Percentiles rank a stretch among this genome's conserved stretches.
Conservation (phyloP, 164 flowering plant genomes). For the Aristolochia fimbriata region DNA sequence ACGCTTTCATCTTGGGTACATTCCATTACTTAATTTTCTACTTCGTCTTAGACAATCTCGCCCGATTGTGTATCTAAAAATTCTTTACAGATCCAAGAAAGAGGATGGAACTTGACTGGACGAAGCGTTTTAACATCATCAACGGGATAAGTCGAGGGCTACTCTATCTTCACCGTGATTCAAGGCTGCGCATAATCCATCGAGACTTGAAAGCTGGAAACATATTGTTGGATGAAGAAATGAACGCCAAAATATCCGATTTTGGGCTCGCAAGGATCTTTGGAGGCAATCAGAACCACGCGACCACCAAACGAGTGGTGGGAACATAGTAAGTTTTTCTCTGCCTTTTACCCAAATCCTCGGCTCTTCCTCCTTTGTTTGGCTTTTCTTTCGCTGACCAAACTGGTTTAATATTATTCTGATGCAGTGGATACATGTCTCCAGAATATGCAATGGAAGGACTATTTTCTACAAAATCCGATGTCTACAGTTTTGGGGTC, state of each 20-base stretch:
- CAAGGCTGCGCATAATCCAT: no score
- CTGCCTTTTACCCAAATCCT: no score
- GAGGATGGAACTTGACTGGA: conserved; percentile 12
- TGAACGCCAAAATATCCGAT: conserved; percentile 43
- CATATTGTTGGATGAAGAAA: conserved; percentile 3
- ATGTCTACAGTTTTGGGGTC: conserved; percentile 6
- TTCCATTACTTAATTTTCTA: neutral
- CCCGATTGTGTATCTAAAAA: no score
- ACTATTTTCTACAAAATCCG: conserved; percentile 1
- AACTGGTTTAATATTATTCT: no score
- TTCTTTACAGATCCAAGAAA: neutral
- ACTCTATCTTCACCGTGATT: no score
- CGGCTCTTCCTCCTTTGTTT: no score
- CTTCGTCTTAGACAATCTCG: no score
- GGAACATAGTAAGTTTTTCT: conserved; percentile 40
- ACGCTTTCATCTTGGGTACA: conserved; percentile 1
- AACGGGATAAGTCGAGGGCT: conserved; percentile 3
- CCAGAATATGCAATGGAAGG: conserved; percentile 10
- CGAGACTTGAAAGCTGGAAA: conserved; percentile 41
- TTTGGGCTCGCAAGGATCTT: conserved; percentile 57
- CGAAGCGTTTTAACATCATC: conserved; percentile 17
- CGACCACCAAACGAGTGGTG: conserved; percentile 15
- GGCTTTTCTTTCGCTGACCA: no score
- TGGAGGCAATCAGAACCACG: conserved; percentile 15
- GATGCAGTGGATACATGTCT: conserved; percentile 2